phyloP scores from a whole-genome alignment of 1,284 basidiomycete genomes.

The Fomitopsis betulina region DNA sequence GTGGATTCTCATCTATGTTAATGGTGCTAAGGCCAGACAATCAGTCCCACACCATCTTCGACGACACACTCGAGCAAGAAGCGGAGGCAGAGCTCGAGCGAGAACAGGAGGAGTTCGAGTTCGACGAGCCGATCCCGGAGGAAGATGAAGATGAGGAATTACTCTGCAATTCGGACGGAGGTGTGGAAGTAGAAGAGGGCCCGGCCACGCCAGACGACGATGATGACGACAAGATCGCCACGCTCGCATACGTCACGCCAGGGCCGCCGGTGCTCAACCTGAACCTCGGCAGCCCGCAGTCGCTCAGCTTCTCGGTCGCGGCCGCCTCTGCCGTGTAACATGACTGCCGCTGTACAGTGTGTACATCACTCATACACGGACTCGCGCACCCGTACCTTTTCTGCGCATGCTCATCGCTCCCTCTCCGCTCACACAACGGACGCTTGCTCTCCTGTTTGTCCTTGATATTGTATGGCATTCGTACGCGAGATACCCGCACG shows the following conservation, averaged over 20 bases:
- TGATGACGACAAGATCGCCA: slow-evolving; percentile 7
- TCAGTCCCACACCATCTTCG: slow-evolving; percentile 48
- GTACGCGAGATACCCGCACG: neutral
- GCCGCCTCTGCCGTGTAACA: slow-evolving; percentile 2
- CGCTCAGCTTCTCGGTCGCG: slow-evolving; percentile 18
- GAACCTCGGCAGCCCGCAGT: slow-evolving; percentile 19
- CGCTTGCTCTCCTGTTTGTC: neutral
- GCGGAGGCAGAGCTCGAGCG: slow-evolving; percentile 37
- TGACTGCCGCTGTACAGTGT: neutral
- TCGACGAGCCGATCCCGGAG: slow-evolving; percentile 43
- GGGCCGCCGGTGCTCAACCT: slow-evolving; percentile 20
- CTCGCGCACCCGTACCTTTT: neutral
- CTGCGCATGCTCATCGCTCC: neutral
- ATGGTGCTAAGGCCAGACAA: neutral
- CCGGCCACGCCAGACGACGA: slow-evolving; percentile 5
- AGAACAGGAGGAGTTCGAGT: slow-evolving; percentile 38
- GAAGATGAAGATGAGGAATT: slow-evolving; percentile 41
- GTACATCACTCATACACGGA: neutral
- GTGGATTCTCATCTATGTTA: neutral
- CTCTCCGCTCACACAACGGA: neutral
- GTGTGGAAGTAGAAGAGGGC: slow-evolving; percentile 13
- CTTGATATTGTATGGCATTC: neutral
- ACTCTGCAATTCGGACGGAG: slow-evolving; percentile 27
- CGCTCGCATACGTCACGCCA: slow-evolving; percentile 10
- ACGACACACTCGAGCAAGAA: slow-evolving; percentile 35